Evolutionary conservation across 495 filamentous ascomycete species (phyloP), one percentile per base, ranked within the genome.

Genomic region (Penicillium maclennaniae): DNA sequence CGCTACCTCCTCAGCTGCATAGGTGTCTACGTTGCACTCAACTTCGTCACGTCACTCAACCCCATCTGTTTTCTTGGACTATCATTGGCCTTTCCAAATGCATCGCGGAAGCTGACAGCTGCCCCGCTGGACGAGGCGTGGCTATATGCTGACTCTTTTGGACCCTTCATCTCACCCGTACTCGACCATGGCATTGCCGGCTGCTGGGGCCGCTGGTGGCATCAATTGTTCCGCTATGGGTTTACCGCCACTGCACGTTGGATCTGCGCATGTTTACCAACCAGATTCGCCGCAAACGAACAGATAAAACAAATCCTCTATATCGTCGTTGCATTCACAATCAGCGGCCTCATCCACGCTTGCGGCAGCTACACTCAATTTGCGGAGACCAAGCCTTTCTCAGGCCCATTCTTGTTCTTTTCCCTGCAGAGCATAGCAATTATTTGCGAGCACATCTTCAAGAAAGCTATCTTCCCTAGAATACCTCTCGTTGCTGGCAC

Each of bases 191-290:
- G 90, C 0, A 69, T 96, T 1, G 73, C 79, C 7, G 90, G 90
- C 26, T 82, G 85, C 58, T 96, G 91, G 91, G 82, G 86, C 39
- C 78, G 73, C 15, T 95, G 86, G 85, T 96, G 91, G 91, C 91
- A 96, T 67, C 91, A 96, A 65, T 79, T 85, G 1, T 93, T 96
- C 70, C 83, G 89, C 3, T 76, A 81, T 34, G 87, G 77, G 0
- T 92, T 96, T 63, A 69, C 79, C 6, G 76, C 79, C 1, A 80
- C 85, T 0, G 67, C 76, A 0, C 63, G 67, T 7, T 85, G 70
- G 60, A 54, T 87, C 20, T 49, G 83, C 6, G 63, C 72, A 0
- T 20, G 69, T 5, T 63, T 76, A 1, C 74, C 72, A 26, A 42
- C 61, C 3, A 21, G 16, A 0, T 43, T 58, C 9, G 46, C 63